Percentiles rank a stretch among this genome's conserved stretches.
These are phyloP conservation scores for Leccinum angustisporum DNA, from an alignment of 1,284 basidiomycete genomes.

Conservation along the genomic window DNA sequence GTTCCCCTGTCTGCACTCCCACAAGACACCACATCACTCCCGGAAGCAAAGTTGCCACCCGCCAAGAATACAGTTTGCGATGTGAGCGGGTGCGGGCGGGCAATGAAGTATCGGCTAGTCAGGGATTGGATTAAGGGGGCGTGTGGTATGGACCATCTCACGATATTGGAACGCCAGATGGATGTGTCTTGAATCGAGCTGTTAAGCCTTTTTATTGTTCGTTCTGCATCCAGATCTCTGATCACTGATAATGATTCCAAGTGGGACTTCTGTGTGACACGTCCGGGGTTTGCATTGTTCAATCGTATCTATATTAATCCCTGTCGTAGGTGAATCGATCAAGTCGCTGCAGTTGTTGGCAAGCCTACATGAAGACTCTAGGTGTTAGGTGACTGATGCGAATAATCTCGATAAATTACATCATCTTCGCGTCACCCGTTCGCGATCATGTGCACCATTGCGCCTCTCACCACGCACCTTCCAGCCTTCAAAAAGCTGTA, in stretches of 20 bases:
- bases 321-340: neutral
- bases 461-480: neutral
- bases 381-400: neutral
- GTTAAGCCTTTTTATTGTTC: neutral
- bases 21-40: neutral
- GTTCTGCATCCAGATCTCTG: neutral
- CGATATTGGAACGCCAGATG: conserved; percentile 44
- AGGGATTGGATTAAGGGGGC: conserved; percentile 50
- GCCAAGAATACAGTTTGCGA: conserved; percentile 38
- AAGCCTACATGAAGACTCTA: neutral
- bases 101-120: conserved; percentile 54
- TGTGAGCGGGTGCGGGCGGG: conserved; percentile 45
- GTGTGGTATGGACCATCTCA: conserved; percentile 57
- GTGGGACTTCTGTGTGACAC: neutral
- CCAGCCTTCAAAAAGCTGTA: neutral
- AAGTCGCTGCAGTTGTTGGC: neutral
- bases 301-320: neutral
- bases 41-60: conserved; percentile 8
- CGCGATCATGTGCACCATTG: neutral
- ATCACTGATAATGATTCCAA: neutral
- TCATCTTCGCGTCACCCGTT: neutral
- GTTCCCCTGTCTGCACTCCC: conserved; percentile 47
- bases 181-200: conserved; percentile 8
- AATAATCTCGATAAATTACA: neutral
- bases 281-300: neutral